These are phyloP conservation scores for Botrytis fragariae DNA, from an alignment of 2,329 filamentous ascomycete species.

Conservation along the genomic window DNA sequence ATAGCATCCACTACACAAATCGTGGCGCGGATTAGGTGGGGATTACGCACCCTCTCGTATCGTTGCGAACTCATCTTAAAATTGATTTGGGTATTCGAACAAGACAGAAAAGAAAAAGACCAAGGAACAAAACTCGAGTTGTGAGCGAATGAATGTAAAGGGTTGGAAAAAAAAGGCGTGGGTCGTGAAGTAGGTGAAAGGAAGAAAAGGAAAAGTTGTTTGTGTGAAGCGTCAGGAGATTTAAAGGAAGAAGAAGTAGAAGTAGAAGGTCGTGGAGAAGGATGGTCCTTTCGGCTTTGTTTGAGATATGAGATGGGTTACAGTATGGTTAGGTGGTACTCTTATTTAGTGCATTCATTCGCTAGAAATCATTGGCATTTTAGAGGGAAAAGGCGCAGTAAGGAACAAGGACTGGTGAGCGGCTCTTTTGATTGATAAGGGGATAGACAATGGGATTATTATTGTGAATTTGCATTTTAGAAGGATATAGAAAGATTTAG, in stretches of 20 bases:
- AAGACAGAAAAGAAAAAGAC: conserved; percentile 30
- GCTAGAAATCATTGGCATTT: not conserved
- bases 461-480: no score
- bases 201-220: conserved; percentile 15
- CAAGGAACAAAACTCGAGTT: conserved; percentile 23
- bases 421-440: not conserved
- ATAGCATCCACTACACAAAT: conserved; percentile 8
- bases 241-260: conserved; percentile 4
- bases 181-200: conserved; percentile 20
- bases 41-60: conserved; percentile 55
- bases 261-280: conserved; percentile 17
- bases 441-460: not conserved
- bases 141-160: conserved; percentile 25
- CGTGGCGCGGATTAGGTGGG: conserved; percentile 27
- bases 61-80: conserved; percentile 37
- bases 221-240: not conserved
- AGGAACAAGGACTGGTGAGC: not conserved
- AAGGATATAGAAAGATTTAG: not conserved
- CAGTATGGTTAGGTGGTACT: not conserved
- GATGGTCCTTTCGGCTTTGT: conserved; percentile 16
- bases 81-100: conserved; percentile 22
- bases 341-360: conserved; percentile 11
- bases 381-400: conserved; percentile 1
- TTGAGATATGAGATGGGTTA: conserved; percentile 13
- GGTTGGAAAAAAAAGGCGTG: conserved; percentile 22